phyloP scores from a whole-genome alignment of 352 stramenopile genomes.

The Globisporangium yorkense region DNA sequence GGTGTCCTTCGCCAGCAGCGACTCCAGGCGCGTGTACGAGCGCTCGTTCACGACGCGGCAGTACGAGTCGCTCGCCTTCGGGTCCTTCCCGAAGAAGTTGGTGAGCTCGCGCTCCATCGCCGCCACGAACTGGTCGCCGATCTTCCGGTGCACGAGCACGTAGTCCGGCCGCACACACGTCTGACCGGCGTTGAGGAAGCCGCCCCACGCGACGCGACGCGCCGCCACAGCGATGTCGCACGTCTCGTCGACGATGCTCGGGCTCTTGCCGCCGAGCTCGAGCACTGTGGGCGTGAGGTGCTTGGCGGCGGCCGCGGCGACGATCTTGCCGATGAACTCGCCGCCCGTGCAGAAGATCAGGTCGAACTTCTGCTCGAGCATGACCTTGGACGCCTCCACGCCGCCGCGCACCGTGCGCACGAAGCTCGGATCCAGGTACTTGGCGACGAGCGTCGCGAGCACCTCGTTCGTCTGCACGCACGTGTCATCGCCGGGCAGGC shows the following conservation, averaged over 20 bases:
- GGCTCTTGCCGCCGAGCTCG: conserved; percentile 93
- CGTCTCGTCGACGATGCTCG: conserved; percentile 75
- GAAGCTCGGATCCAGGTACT: conserved; percentile 58
- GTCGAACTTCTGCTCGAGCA: conserved; percentile 58
- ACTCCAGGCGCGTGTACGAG: conserved; percentile 6
- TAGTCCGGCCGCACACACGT: conserved; percentile 94
- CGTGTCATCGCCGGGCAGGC: conserved; percentile 83
- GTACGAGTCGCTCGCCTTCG: conserved; percentile 40
- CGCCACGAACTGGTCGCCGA: conserved; percentile 55
- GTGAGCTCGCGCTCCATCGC: conserved; percentile 28
- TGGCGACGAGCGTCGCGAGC: conserved; percentile 36
- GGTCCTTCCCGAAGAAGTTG: conserved; percentile 54
- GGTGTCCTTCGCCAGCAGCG: conserved; percentile 54
- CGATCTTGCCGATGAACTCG: conserved; percentile 78
- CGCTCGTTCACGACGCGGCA: conserved; percentile 27
- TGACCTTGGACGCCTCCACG: conserved; percentile 55
- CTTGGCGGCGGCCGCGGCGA: conserved; percentile 87
- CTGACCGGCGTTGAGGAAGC: conserved; percentile 91
- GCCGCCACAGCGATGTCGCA: conserved; percentile 50
- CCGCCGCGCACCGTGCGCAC: conserved; percentile 79
- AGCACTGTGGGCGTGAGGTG: conserved; percentile 91
- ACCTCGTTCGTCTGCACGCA: conserved; percentile 40
- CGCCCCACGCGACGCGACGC: conserved; percentile 41
- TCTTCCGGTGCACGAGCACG: conserved; percentile 75
- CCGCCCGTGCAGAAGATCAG: conserved; percentile 52